phyloP scores from a whole-genome alignment of 2,329 filamentous ascomycete genomes.

The Iodosphaeria phyllophila region DNA sequence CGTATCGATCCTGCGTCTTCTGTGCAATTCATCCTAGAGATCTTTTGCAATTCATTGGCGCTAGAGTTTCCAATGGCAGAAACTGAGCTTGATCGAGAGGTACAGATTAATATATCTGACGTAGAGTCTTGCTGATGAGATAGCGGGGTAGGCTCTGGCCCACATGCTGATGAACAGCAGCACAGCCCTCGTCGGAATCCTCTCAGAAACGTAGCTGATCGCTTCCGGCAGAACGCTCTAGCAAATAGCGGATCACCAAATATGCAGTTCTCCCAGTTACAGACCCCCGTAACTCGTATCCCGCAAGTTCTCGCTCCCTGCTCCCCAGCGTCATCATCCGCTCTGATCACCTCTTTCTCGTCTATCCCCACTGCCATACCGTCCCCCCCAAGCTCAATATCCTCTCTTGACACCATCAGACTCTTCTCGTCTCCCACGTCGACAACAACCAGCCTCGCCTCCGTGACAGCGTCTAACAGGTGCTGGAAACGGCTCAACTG shows the following conservation, averaged over 20 bases:
- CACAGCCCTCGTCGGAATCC: conserved; percentile 19
- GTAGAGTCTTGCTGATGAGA: too few relatives aligned
- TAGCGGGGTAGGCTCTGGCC: not conserved
- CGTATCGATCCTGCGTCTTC: too few relatives aligned
- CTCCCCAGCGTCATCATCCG: conserved; percentile 2
- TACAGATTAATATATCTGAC: too few relatives aligned
- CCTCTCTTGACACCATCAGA: conserved; percentile 20
- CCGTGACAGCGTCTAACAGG: conserved; percentile 30
- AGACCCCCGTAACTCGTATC: conserved; percentile 27
- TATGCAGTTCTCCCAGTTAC: conserved; percentile 37
- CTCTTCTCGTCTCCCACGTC: conserved; percentile 31
- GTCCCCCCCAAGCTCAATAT: not conserved
- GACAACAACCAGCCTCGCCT: conserved; percentile 32
- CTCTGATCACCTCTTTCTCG: conserved; percentile 1
- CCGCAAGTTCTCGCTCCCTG: conserved; percentile 2
- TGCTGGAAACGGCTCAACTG: conserved; percentile 30
- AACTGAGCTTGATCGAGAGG: too few relatives aligned
- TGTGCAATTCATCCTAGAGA: too few relatives aligned
- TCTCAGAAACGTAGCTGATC: conserved; percentile 23
- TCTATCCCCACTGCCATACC: conserved; percentile 1
- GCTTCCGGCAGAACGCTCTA: conserved; percentile 24
- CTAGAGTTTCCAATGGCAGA: too few relatives aligned
- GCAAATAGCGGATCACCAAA: conserved; percentile 42
- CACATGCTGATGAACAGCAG: not conserved
- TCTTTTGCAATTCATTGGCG: too few relatives aligned